These are phyloP conservation scores for Rhododendron ovatum DNA, from an alignment of 148 eudicot genomes.

Conservation along the genomic window DNA sequence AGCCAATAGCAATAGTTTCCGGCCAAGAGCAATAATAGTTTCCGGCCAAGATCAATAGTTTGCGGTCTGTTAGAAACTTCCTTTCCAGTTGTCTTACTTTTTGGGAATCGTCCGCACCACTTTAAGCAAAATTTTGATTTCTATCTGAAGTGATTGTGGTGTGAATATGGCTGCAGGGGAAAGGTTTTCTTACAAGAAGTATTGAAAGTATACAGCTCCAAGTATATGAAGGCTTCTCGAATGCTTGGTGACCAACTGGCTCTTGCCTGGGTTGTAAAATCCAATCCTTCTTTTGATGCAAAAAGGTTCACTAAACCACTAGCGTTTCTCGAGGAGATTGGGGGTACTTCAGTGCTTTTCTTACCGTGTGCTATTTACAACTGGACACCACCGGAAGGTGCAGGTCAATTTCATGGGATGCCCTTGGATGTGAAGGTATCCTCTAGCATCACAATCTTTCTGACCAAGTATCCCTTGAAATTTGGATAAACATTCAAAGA, in stretches of 20 bases:
- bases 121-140: background rate
- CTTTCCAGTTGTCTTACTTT: background rate
- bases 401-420: conserved; percentile 99
- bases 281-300: conserved; percentile 63
- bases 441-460: background rate
- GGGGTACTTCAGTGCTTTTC: conserved; percentile 71
- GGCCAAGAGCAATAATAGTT: too few species aligned
- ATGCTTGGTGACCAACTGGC: conserved; percentile 99
- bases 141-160: background rate
- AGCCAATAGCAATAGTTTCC: too few species aligned
- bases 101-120: background rate
- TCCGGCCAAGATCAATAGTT: too few species aligned
- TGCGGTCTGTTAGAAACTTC: background rate
- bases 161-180: conserved; percentile 45
- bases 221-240: conserved; percentile 86
- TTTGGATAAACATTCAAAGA: background rate
- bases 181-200: conserved; percentile 72
- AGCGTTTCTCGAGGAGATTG: conserved; percentile 52
- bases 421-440: conserved; percentile 93
- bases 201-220: conserved; percentile 58
- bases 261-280: conserved; percentile 82
- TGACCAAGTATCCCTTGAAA: background rate
- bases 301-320: conserved; percentile 52
- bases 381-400: conserved; percentile 99
- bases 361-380: conserved; percentile 83